Evolutionary conservation across 371 early-diverging fungal genomes (phyloP).

Genomic region (Blyttiomyces sp.): DNA sequence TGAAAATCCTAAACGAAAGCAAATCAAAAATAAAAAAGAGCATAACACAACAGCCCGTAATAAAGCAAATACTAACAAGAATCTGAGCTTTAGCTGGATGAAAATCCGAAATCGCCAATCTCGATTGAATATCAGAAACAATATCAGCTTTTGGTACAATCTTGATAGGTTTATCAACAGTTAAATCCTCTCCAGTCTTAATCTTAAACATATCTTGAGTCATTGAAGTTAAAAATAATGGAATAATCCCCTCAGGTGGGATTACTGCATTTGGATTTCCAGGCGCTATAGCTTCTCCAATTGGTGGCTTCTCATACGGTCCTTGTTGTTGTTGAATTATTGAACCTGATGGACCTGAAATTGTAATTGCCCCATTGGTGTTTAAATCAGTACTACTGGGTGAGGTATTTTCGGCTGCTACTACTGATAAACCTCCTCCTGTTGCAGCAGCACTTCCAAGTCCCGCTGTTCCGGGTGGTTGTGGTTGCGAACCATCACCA

Average conservation of each 20-base stretch:
- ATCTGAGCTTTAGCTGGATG: constrained; percentile 44
- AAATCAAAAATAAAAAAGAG: not conserved
- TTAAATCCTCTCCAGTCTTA: constrained; percentile 46
- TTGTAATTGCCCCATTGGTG: too few species aligned
- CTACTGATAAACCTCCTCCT: not conserved
- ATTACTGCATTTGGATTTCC: constrained; percentile 15
- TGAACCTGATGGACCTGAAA: not conserved
- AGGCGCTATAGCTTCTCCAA: constrained; percentile 14
- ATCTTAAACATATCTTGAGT: constrained; percentile 53
- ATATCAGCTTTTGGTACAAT: constrained; percentile 53
- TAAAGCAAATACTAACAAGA: constrained; percentile 28
- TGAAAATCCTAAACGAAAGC: not conserved
- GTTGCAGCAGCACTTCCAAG: too few species aligned
- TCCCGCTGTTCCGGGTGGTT: too few species aligned
- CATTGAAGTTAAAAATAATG: constrained; percentile 47
- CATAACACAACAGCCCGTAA: not conserved
- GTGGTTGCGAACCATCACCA: too few species aligned
- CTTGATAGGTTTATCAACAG: constrained; percentile 41
- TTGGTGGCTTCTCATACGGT: constrained; percentile 8
- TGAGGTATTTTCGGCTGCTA: not conserved
- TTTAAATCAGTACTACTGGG: too few species aligned
- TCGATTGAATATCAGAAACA: constrained; percentile 42
- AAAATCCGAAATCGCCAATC: constrained; percentile 53
- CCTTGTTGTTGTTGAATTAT: not conserved
- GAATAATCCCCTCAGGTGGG: constrained; percentile 40